These are phyloP conservation scores for Anthostomella pinea DNA, from an alignment of 2,329 filamentous ascomycete species.

Conservation along the genomic window DNA sequence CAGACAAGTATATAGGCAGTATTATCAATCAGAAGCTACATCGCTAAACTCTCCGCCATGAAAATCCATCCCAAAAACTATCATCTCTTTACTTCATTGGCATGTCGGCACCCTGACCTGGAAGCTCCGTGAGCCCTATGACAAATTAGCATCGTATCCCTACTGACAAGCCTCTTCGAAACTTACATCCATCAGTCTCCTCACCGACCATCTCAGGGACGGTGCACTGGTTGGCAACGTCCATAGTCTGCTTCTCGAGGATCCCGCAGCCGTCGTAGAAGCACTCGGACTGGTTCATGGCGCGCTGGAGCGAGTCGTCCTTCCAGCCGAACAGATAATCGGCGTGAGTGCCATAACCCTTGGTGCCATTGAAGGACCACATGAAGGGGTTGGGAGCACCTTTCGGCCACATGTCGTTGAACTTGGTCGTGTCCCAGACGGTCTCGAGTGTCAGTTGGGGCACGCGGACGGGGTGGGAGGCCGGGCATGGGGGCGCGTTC, in stretches of 20 bases:
- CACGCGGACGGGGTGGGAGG: slow-evolving; percentile 39
- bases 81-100: no score
- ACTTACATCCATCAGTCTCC: slow-evolving; percentile 33
- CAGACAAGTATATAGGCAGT: no score
- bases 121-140: slow-evolving; percentile 22
- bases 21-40: no score
- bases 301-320: slow-evolving; percentile 32
- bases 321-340: slow-evolving; percentile 38
- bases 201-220: slow-evolving; percentile 30
- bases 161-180: not conserved
- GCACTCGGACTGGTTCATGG: slow-evolving; percentile 40
- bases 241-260: slow-evolving; percentile 32
- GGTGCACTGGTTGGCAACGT: slow-evolving; percentile 30
- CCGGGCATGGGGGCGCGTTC: slow-evolving; percentile 27
- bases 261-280: slow-evolving; percentile 36
- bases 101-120: no score
- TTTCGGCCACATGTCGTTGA: slow-evolving; percentile 37
- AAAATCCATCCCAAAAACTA: no score
- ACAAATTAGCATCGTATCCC: slow-evolving; percentile 9
- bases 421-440: slow-evolving; percentile 43
- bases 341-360: slow-evolving; percentile 35
- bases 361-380: slow-evolving; percentile 31
- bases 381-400: slow-evolving; percentile 33
- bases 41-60: no score
- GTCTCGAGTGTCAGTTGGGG: slow-evolving; percentile 44